A percentile compares a stretch with the other conserved stretches of the same genome.
Evolutionary conservation across 2,329 filamentous ascomycete species (phyloP).

Genomic region (Decorospora gaudefroyi): DNA sequence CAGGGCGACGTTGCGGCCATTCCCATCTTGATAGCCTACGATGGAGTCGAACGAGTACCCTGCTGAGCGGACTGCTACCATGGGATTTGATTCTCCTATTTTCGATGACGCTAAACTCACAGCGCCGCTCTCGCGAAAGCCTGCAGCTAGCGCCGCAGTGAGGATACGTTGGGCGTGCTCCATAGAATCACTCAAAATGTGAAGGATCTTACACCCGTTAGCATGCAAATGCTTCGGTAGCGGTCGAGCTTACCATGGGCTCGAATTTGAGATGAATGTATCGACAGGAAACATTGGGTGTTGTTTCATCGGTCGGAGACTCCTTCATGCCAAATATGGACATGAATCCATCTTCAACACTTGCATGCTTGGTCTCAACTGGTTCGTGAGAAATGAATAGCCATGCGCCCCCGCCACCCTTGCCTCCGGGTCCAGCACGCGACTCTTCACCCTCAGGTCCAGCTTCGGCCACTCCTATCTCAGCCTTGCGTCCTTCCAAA

Average conservation of each 20-base stretch:
- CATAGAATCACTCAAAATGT: constrained; percentile 77
- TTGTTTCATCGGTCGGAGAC: constrained; percentile 1
- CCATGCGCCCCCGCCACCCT: constrained; percentile 79
- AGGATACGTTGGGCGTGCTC: constrained; percentile 76
- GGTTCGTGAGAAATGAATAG: constrained; percentile 86
- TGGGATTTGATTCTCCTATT: constrained; percentile 60
- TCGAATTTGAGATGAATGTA: constrained; percentile 89
- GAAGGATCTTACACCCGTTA: constrained; percentile 70
- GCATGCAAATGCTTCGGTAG: constrained; percentile 12
- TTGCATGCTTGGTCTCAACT: constrained; percentile 46
- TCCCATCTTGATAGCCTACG: constrained; percentile 61
- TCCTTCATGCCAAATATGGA: constrained; percentile 49
- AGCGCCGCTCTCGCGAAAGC: constrained; percentile 88
- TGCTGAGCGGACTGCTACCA: constrained; percentile 84
- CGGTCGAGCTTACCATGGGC: constrained; percentile 72
- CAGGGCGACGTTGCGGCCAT: constrained; percentile 50
- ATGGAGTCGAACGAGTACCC: constrained; percentile 82
- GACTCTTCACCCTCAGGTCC: constrained; percentile 28
- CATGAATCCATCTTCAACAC: constrained; percentile 20
- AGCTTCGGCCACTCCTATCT: constrained; percentile 5
- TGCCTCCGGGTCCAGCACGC: constrained; percentile 73
- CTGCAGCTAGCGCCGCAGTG: constrained; percentile 74
- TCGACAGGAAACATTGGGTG: constrained; percentile 41
- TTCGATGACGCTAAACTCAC: constrained; percentile 61
- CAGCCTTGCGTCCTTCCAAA: constrained; percentile 71